Evolutionary conservation across 805 yeast genomes (phyloP), one percentile per base, ranked within the genome.

Genomic region (Candida easanensis): DNA sequence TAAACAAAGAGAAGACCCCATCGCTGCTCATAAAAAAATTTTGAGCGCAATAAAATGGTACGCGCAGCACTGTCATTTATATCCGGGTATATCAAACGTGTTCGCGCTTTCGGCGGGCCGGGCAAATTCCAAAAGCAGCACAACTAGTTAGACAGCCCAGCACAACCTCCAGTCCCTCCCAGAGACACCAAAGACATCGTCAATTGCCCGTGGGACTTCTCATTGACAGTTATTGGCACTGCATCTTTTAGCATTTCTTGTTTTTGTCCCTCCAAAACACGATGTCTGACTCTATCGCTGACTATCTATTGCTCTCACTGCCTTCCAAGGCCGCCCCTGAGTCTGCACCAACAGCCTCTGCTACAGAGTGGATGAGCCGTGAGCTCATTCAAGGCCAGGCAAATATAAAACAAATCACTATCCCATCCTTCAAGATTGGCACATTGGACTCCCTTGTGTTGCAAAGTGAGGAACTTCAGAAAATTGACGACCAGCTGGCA

Each of bases 341-440:
- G 45, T 68, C 80, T 1, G 68, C 58, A 27, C 62, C 68, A 9
- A 53, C 75, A 33, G 66, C 74, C 28, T 53, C 67, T 64, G 43
- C 62, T n/a, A 52, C 61, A 51, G 48, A 65, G 16, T 82, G 84
- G 81, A 65, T 87, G 46, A 79, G 80, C 51, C 63, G 72, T 39
- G 62, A 68, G 23, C 66, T 84, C 46, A 66, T 76, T 47, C 77
- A 72, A 18, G 90, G 89, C 17, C 74, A 70, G 52, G 73, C 76
- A 32, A 80, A 77, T 38, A 70, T 87, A 26, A 63, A 72, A 41
- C 68, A 74, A 43, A 77, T 85, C 45, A 69, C 71, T 27, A 71
- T 89, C 39, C 98, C 98, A 7, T 80, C 74, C 49, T 91, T 93
- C 66, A 91, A 93, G 64, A 88, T 93, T 50, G 97, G 97, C 22